A percentile compares a stretch with the other conserved stretches of the same genome.
phyloP scores from a whole-genome alignment of 2,329 filamentous ascomycete species.

The Ceratocystis harringtonii region DNA sequence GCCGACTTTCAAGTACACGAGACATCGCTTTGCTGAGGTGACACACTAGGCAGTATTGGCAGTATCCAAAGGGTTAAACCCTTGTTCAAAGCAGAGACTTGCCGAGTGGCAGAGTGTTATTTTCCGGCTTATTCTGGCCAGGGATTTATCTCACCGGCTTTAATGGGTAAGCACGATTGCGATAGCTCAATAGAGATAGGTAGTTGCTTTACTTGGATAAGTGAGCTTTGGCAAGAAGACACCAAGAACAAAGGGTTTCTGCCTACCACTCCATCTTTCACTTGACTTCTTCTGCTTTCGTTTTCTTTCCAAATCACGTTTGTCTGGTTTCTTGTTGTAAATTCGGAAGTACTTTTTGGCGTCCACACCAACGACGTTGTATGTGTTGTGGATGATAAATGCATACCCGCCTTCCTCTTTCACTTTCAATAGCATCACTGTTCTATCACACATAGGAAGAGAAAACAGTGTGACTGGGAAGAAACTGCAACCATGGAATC shows the following conservation, averaged over 20 bases:
- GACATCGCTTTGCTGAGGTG: not conserved
- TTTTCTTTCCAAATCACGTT: not conserved
- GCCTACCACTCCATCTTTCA: not conserved
- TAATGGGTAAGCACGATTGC: not conserved
- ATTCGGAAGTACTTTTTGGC: too few relatives aligned
- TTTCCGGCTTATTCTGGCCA: not conserved
- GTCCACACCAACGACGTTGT: not conserved
- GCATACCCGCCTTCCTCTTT: not conserved
- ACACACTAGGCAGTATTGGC: not conserved
- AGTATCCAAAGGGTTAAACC: not conserved
- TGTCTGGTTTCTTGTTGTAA: not conserved
- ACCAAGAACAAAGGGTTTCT: not conserved
- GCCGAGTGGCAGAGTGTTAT: not conserved
- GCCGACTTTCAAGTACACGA: not conserved
- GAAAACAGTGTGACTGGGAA: too few relatives aligned
- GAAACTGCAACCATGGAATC: too few relatives aligned
- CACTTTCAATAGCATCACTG: not conserved
- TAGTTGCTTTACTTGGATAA: not conserved
- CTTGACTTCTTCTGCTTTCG: not conserved
- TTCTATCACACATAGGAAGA: not conserved
- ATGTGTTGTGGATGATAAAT: not conserved
- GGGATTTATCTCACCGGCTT: not conserved
- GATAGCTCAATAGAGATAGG: not conserved
- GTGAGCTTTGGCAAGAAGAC: not conserved
- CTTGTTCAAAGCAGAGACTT: not conserved